A percentile compares a stretch with the other conserved stretches of the same genome.
phyloP scores from a whole-genome alignment of 768 basidiomycete genomes.

The Phylloporus rhodoxanthus region DNA sequence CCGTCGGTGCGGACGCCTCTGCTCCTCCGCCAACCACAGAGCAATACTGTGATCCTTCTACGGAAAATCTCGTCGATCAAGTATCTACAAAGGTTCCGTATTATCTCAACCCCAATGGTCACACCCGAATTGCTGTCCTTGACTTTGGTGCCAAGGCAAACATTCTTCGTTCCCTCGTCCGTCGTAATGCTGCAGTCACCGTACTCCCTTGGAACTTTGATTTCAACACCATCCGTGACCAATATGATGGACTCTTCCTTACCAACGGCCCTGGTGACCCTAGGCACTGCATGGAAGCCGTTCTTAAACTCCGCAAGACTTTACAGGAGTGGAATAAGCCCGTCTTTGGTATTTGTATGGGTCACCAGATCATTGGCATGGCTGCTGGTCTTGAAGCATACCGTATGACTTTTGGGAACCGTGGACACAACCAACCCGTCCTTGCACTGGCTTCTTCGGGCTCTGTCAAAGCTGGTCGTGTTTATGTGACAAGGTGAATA shows the following conservation, averaged over 20 bases:
- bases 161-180: constrained; percentile 87
- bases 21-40: constrained; percentile 50
- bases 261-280: constrained; percentile 98
- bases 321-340: constrained; percentile 88
- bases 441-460: constrained; percentile 90
- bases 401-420: constrained; percentile 99
- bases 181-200: constrained; percentile 86
- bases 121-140: constrained; percentile 89
- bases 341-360: constrained; percentile 99
- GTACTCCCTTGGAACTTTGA: constrained; percentile 98
- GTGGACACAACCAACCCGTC: constrained; percentile 98
- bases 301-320: constrained; percentile 71
- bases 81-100: constrained; percentile 83
- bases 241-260: constrained; percentile 92
- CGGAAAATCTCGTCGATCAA: constrained; percentile 91
- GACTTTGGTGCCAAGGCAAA: constrained; percentile 99
- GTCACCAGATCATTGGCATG: constrained; percentile 96
- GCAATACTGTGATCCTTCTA: constrained; percentile 92
- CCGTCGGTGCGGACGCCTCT: constrained; percentile 68
- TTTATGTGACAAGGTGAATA: constrained; percentile 86
- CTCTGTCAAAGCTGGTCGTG: constrained; percentile 90
- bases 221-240: constrained; percentile 86
- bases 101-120: constrained; percentile 78
- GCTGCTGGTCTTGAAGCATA: constrained; percentile 96
- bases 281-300: constrained; percentile 79